Conservation (phyloP, 257 asterid species). For the Lavandula angustifolia region DNA sequence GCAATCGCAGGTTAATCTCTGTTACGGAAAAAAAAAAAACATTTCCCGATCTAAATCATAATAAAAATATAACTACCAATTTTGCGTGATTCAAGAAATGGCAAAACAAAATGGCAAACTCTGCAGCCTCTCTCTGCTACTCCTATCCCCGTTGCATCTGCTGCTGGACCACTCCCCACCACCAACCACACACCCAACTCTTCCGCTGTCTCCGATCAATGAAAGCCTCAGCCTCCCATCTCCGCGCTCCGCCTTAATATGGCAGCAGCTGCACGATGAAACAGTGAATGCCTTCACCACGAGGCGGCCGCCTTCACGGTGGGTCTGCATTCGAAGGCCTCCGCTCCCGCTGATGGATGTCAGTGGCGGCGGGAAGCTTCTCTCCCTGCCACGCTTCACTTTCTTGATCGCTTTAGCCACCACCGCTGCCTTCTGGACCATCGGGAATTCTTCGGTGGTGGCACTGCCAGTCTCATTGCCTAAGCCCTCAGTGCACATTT, state of each 20-base stretch:
- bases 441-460: background rate
- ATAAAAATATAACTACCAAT: slow-evolving; percentile 17
- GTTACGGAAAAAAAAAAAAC: too few species aligned
- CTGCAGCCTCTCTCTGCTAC: slow-evolving; percentile 40
- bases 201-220: slow-evolving; percentile 32
- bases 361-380: slow-evolving; percentile 72
- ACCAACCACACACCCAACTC: slow-evolving; percentile 33
- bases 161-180: slow-evolving; percentile 41
- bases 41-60: slow-evolving; percentile 42
- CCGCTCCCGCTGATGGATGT: slow-evolving; percentile 54
- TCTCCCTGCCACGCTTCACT: background rate
- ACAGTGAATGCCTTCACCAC: slow-evolving; percentile 55
- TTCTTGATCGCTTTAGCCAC: slow-evolving; percentile 24
- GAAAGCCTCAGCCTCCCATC: slow-evolving; percentile 78
- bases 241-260: slow-evolving; percentile 55
- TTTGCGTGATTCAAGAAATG: slow-evolving; percentile 46
- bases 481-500: slow-evolving; percentile 87
- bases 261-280: slow-evolving; percentile 21
- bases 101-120: slow-evolving; percentile 55
- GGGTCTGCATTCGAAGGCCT: slow-evolving; percentile 53
- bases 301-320: slow-evolving; percentile 71
- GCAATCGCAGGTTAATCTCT: too few species aligned
- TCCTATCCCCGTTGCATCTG: slow-evolving; percentile 64
- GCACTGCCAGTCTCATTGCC: slow-evolving; percentile 73
- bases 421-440: too few species aligned